These are phyloP conservation scores for Dothideomycetes sp. DNA, from an alignment of 2,329 filamentous ascomycete species.

Conservation along the genomic window DNA sequence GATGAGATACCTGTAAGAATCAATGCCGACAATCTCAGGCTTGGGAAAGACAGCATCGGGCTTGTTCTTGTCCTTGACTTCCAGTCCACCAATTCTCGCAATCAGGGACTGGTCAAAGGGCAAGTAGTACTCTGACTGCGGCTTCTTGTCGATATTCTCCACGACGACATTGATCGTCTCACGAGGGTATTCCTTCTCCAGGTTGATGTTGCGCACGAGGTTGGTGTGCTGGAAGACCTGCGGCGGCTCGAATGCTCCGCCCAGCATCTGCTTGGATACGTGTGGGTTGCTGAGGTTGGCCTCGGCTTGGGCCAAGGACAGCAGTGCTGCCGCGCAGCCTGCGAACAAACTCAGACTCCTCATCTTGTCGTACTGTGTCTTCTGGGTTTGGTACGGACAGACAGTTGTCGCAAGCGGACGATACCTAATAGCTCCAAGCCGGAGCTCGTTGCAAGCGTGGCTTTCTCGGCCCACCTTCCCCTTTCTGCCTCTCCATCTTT, in stretches of 20 bases:
- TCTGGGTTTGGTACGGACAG: too few species aligned
- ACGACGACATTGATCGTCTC: slow-evolving; percentile 91
- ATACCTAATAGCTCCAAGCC: slow-evolving; percentile 7
- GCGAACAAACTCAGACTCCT: slow-evolving; percentile 29
- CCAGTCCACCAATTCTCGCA: slow-evolving; percentile 69
- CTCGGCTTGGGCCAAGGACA: slow-evolving; percentile 48
- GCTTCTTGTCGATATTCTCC: slow-evolving; percentile 70
- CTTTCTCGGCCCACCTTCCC: slow-evolving; percentile 15
- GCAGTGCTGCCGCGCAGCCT: slow-evolving; percentile 44
- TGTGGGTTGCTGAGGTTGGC: slow-evolving; percentile 52
- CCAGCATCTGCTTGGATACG: slow-evolving; percentile 40
- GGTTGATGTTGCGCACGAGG: slow-evolving; percentile 76
- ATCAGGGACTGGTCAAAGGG: slow-evolving; percentile 73
- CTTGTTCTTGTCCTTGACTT: slow-evolving; percentile 89
- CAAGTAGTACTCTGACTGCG: slow-evolving; percentile 85
- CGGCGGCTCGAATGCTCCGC: slow-evolving; percentile 63
- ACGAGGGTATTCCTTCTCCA: slow-evolving; percentile 86
- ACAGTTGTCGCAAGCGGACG: too few species aligned
- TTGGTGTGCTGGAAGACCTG: slow-evolving; percentile 93
- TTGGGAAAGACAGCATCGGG: slow-evolving; percentile 53
- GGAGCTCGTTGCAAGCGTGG: slow-evolving; percentile 14
- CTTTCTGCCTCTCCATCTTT: too few species aligned
- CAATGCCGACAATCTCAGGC: slow-evolving; percentile 56
- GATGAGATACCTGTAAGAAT: slow-evolving; percentile 40
- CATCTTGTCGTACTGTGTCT: too few species aligned